These are phyloP conservation scores for Vigna radiata DNA, from an alignment of 306 rosid species.

Conservation along the genomic window DNA sequence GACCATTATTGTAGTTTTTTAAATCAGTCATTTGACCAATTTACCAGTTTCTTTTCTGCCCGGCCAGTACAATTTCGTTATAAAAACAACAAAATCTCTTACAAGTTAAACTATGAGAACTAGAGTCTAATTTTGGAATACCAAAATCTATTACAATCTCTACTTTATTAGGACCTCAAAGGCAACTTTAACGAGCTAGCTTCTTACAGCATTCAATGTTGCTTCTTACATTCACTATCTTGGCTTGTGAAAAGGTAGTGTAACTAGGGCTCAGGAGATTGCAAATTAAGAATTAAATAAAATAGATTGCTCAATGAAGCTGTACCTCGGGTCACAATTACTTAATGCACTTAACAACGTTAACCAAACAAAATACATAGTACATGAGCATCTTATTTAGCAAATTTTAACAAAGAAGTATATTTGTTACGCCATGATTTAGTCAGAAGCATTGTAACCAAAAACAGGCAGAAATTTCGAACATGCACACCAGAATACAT, in stretches of 20 bases:
- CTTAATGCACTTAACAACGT: background rate
- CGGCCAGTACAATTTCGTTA: too few species aligned
- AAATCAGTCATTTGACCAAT: too few species aligned
- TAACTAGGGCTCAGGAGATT: background rate
- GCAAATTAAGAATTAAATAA: slow-evolving; percentile 21
- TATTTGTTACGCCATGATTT: slow-evolving; percentile 44
- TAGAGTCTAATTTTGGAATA: too few species aligned
- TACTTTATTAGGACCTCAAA: too few species aligned
- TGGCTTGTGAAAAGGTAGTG: background rate
- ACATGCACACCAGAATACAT: slow-evolving; percentile 37
- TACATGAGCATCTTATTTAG: slow-evolving; percentile 59
- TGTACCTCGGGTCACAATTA: slow-evolving; percentile 27
- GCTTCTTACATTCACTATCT: slow-evolving; percentile 8
- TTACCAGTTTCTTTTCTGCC: too few species aligned
- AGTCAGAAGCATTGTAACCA: slow-evolving; percentile 38
- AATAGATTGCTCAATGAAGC: slow-evolving; percentile 20
- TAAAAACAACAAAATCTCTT: too few species aligned
- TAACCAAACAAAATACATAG: slow-evolving; percentile 27
- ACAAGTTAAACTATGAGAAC: too few species aligned
- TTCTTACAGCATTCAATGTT: background rate
- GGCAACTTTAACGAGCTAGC: background rate
- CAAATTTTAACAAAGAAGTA: slow-evolving; percentile 45
- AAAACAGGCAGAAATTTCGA: slow-evolving; percentile 37
- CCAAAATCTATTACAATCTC: too few species aligned
- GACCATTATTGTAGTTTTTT: too few species aligned